Base-by-base conservation (phyloP, 2,329 filamentous ascomycete species). In the Ilyonectria mors-panacis region DNA sequence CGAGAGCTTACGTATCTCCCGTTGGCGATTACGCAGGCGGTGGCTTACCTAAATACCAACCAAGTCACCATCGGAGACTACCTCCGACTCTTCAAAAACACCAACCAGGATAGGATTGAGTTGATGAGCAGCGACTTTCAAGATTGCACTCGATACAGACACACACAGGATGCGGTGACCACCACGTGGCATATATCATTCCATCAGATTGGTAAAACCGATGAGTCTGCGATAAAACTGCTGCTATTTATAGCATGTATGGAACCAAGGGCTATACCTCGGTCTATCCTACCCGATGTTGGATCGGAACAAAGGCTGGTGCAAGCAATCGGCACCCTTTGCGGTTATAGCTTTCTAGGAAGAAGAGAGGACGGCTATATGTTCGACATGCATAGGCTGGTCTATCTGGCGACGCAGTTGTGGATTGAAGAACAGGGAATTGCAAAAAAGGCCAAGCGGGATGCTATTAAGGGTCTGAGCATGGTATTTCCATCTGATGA, bases 101-200 rank as follows among this genome's bases (percentile, higher is more conserved):
- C 54, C n/a, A 54, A 64, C 50, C 17, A 44, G 19, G 54, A 33
- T 33, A 33, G 30, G 30, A 33, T 33, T 33, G 30, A 33, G 0
- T 8, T 68, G 6, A 3, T 68, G 0, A 59, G 37, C n/a, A 12
- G 5, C 57, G 77, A 81, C 10, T 81, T 82, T 28, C 67, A 69
- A 5, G 81, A 83, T 63, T 70, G 75, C 4, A 74, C 62, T 2
- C 30, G 30, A 33, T 75, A 77, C 28, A 80, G 82, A 65, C 68
- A 59, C 4, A 73, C 79, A 3, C 76, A 77, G 42, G 78, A 80
- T 30, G 75, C 81, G 1, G 73, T 84, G 3, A 79, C 79, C 8
- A 77, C 75, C 0, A 82, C 83, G 1, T 82, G 81, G 78, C 60
- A 81, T 1, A 73, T 85, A 6, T 84, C 83, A 0, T 82, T 85